Conservation (phyloP, 2,329 filamentous ascomycete species). For the Fusarium nanum region DNA sequence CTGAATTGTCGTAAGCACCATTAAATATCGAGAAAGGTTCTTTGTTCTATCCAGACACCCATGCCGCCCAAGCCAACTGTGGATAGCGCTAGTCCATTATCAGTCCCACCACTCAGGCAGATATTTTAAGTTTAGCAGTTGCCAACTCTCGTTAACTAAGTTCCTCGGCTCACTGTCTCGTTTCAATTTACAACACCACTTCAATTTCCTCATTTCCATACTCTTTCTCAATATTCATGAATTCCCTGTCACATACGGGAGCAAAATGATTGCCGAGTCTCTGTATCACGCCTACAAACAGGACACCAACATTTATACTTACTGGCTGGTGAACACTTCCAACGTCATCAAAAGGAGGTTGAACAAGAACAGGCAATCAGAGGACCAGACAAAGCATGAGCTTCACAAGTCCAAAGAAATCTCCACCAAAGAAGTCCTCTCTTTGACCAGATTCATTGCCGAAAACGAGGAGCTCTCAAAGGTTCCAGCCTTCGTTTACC, state of each 20-base stretch:
- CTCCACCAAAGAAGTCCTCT: background rate
- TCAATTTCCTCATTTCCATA: rapidly evolving
- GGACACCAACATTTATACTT: background rate
- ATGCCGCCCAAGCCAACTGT: background rate
- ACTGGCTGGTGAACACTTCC: background rate
- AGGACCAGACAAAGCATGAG: background rate
- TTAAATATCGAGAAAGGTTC: background rate
- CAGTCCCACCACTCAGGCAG: background rate
- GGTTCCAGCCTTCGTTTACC: background rate
- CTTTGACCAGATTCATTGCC: too few species aligned
- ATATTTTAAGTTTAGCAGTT: background rate
- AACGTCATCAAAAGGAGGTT: background rate
- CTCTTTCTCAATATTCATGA: rapidly evolving
- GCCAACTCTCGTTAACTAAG: background rate
- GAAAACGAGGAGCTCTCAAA: too few species aligned
- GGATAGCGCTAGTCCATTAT: background rate
- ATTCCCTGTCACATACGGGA: background rate
- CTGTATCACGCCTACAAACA: background rate
- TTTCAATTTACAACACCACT: background rate
- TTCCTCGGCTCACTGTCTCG: background rate
- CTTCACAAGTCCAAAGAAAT: background rate
- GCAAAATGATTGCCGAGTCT: rapidly evolving
- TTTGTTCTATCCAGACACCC: background rate
- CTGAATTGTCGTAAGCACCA: background rate
- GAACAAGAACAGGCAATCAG: background rate